A percentile compares a stretch with the other conserved stretches of the same genome.
Conservation (phyloP, 805 yeast genomes). For the Cyberlindnera euphorbiae region DNA sequence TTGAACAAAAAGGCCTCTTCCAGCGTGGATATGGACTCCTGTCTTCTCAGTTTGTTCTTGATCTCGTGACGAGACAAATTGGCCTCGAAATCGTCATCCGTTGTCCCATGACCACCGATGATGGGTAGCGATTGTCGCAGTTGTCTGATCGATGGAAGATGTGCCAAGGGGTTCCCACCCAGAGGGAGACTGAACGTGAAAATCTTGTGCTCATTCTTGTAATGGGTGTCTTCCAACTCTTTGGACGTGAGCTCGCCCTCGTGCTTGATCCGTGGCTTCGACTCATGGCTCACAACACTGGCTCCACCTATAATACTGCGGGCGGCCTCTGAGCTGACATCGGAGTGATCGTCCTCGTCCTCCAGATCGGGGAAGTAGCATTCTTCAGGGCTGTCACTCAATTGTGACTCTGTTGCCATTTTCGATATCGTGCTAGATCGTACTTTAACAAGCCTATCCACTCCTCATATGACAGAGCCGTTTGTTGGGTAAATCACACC, state of each 20-base stretch:
- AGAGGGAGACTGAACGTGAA: conserved; percentile 36
- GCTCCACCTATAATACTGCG: conserved; percentile 43
- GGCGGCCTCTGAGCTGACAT: conserved; percentile 11
- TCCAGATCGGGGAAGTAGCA: conserved; percentile 3
- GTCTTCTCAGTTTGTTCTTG: conserved; percentile 37
- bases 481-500: too few species aligned
- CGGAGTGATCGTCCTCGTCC: conserved; percentile 3
- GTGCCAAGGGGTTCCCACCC: conserved; percentile 29
- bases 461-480: too few species aligned
- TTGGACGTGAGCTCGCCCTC: conserved; percentile 8
- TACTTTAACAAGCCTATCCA: too few species aligned
- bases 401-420: neutral
- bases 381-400: neutral
- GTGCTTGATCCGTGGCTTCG: conserved; percentile 9
- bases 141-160: conserved; percentile 20
- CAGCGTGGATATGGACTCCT: conserved; percentile 51
- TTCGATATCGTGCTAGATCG: neutral
- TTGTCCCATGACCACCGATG: conserved; percentile 14
- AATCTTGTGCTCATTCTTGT: conserved; percentile 27
- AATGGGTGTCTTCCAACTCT: conserved; percentile 17
- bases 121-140: conserved; percentile 18
- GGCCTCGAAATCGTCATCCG: conserved; percentile 10
- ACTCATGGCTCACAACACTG: conserved; percentile 20
- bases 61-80: conserved; percentile 21
- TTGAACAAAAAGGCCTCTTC: conserved; percentile 60